phyloP scores from a whole-genome alignment of 495 filamentous ascomycete species.

The Melanomma pulvis-pyrius region DNA sequence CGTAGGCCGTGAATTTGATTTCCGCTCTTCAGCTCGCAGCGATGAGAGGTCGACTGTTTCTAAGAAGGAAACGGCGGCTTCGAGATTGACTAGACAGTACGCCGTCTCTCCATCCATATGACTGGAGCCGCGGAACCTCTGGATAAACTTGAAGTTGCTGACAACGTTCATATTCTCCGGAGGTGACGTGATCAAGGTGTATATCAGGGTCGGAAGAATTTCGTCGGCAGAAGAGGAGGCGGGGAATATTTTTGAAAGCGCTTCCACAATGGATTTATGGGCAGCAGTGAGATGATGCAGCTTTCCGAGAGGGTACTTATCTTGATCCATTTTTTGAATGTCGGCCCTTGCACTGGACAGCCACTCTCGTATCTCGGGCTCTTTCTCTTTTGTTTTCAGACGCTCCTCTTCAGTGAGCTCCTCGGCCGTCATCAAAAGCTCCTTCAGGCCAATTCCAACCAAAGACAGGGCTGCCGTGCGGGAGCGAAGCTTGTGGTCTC shows the following conservation, averaged over 20 bases:
- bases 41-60: conserved; percentile 95
- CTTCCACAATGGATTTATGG: conserved; percentile 94
- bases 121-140: conserved; percentile 82
- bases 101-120: conserved; percentile 92
- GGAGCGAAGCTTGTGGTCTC: conserved; percentile 92
- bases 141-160: conserved; percentile 91
- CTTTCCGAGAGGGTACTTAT: conserved; percentile 86
- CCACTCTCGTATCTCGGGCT: conserved; percentile 70
- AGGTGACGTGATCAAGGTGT: conserved; percentile 86
- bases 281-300: conserved; percentile 83
- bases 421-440: conserved; percentile 78
- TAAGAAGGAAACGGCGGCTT: conserved; percentile 93
- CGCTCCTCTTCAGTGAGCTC: conserved; percentile 51
- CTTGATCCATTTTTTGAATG: conserved; percentile 80
- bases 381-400: conserved; percentile 58
- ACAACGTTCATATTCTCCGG: conserved; percentile 85
- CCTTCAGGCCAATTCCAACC: conserved; percentile 84
- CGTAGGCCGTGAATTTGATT: conserved; percentile 54
- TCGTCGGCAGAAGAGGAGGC: conserved; percentile 95
- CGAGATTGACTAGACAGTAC: conserved; percentile 94
- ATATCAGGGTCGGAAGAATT: conserved; percentile 94
- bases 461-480: conserved; percentile 89
- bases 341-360: conserved; percentile 74
- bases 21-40: conserved; percentile 83
- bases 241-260: conserved; percentile 69